Evolutionary conservation across 2,329 filamentous ascomycete genomes (phyloP).

Genomic region (Alternaria angustiovoidea): DNA sequence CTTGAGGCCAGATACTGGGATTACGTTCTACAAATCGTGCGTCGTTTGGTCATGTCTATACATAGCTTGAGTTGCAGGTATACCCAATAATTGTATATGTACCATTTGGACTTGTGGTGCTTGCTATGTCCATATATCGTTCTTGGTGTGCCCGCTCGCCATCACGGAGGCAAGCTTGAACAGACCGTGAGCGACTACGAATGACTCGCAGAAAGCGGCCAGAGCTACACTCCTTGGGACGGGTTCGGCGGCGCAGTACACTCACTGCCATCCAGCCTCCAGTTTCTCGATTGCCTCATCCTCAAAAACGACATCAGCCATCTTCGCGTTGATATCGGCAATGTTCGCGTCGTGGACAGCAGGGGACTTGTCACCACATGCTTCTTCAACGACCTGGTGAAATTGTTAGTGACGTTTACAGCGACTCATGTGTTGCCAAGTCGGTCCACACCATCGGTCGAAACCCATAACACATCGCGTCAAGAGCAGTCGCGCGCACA

Average conservation of each 20-base stretch:
- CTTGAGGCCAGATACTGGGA: not conserved
- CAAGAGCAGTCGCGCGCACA: conserved; percentile 56
- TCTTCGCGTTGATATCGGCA: conserved; percentile 58
- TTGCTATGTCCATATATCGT: not conserved
- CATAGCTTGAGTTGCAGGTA: not conserved
- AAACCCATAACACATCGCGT: conserved; percentile 56
- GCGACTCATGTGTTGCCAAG: conserved; percentile 18
- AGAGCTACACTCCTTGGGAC: not conserved
- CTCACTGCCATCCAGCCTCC: conserved; percentile 47
- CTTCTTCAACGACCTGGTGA: conserved; percentile 52
- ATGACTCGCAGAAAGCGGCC: not conserved
- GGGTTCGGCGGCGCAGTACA: not conserved
- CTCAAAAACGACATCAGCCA: conserved; percentile 57
- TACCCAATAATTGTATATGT: not conserved
- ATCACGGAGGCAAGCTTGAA: not conserved
- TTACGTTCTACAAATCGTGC: not conserved
- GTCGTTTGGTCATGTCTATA: not conserved
- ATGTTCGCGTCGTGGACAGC: conserved; percentile 57
- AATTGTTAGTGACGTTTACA: conserved; percentile 15
- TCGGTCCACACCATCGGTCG: conserved; percentile 53
- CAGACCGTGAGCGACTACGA: not conserved
- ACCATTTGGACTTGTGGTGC: not conserved
- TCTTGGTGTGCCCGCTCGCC: not conserved
- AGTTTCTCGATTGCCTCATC: conserved; percentile 53
- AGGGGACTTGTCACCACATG: conserved; percentile 57